phyloP scores from a whole-genome alignment of 2,329 filamentous ascomycete genomes.

The Alternaria burnsii region DNA sequence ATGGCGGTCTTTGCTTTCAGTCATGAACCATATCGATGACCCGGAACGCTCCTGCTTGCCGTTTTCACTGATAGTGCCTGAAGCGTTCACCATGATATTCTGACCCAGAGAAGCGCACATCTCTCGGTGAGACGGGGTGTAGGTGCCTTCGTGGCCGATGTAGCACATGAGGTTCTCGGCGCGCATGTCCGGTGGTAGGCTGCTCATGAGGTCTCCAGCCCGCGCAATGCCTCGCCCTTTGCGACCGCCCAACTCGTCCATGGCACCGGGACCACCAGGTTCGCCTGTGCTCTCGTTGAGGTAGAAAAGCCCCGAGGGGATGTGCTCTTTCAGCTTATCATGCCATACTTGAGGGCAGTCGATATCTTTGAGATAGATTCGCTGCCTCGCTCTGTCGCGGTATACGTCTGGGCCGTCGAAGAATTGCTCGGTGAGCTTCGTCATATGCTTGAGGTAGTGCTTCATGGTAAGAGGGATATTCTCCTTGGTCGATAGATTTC shows the following conservation, averaged over 20 bases:
- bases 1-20: conserved; percentile 89
- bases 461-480: conserved; percentile 86
- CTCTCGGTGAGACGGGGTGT: conserved; percentile 92
- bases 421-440: conserved; percentile 83
- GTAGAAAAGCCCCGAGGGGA: conserved; percentile 87
- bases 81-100: conserved; percentile 98
- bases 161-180: conserved; percentile 99
- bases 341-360: conserved; percentile 92
- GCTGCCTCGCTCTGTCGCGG: conserved; percentile 79
- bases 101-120: conserved; percentile 98
- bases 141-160: conserved; percentile 95
- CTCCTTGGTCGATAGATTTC: conserved; percentile 76
- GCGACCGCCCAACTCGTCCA: conserved; percentile 58
- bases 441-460: conserved; percentile 91
- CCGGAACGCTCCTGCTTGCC: conserved; percentile 78
- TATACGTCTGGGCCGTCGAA: conserved; percentile 73
- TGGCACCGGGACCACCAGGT: conserved; percentile 63
- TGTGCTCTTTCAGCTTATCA: conserved; percentile 76
- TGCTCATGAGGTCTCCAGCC: conserved; percentile 94
- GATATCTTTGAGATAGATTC: conserved; percentile 96
- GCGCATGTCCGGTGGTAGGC: conserved; percentile 83
- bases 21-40: conserved; percentile 99
- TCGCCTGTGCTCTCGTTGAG: conserved; percentile 80
- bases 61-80: conserved; percentile 67
- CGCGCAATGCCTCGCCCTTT: conserved; percentile 69